Evolutionary conservation across 2,329 filamentous ascomycete species (phyloP), one percentile per base, ranked within the genome.

Genomic region (Sporothrix inflata): DNA sequence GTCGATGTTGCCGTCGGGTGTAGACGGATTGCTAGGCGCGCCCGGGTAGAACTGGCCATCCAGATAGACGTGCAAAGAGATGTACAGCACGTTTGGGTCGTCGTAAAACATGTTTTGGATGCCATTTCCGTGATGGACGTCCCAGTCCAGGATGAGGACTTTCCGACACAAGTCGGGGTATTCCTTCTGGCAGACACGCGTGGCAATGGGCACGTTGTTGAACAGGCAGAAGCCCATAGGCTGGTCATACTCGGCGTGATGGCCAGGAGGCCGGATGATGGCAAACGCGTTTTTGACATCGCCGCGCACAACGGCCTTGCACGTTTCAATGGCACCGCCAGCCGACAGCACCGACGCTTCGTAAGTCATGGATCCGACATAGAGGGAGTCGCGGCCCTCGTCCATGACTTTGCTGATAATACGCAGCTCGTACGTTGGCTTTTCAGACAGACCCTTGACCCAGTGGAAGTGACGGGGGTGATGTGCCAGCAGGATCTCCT

Each of bases 211-310:
- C 3, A 98, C 96, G 78, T 99, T 99, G 83, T 99, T 98, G 84
- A 98, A 98, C 73, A 98, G 88, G 80, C 96, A 99, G 79, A 99
- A 99, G 0, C 96, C 96, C 87, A 97, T 96, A 0, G 95, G 89
- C 47, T 90, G 86, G 77, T 96, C 88, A 72, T 89, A 90, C 79
- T 99, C 96, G 0, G 96, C 96, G 80, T 99, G 96, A 78, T 99
- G 96, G 0, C 96, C 96, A 0, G 96, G 96, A 1, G 96, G 96
- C 16, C 96, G 89, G 77, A 99, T 97, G 49, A 99, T 91, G 0
- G 96, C 96, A 79, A 99, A 96, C 0, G 93, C 94, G 78, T 99
- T 99, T 81, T 97, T 97, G 69, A 98, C 92, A 72, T 89, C 87
- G 3, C 93, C 92, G 2, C 87, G 86, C 30, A 96, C 91, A 4